Base-by-base conservation (phyloP, 768 basidiomycete genomes). In the Collybia sp. region DNA sequence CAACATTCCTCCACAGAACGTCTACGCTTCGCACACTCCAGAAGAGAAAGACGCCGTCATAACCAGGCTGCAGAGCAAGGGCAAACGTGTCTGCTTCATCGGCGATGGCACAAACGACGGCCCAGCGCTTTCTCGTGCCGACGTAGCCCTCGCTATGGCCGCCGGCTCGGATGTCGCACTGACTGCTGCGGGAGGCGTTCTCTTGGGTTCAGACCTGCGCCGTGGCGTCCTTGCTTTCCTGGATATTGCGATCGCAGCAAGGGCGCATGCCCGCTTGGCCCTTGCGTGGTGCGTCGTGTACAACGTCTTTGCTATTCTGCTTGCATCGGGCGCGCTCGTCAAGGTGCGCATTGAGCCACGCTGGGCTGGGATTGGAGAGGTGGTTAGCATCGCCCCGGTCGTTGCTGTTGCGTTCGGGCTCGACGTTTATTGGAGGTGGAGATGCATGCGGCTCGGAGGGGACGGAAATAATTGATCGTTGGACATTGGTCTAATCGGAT, bases 81-180 rank as follows among this genome's bases (percentile, higher is more conserved):
- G 45, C 13, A 56, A 58, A 8, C 43, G 43, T 17, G 74, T 75
- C 2, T 54, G 67, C 35, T 76, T 76, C 60, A 60, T 71, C 20
- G 72, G 72, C 32, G 79, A 81, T 56, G 79, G 80, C 13, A 67
- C 75, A 18, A 79, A 80, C 58, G 77, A 80, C 56, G 60, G 72
- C 5, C 64, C 66, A 11, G 71, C 78, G 6, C 68, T 81, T 17
- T 70, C 75, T 0, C 72, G 70, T 18, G 77, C 79, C 1, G 75
- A 79, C 48, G 64, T 78, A 12, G 69, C 69, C 17, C 65, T 80
- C 5, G 69, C 71, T 12, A 52, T 64, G 42, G 52, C 56, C 39
- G 50, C 60, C 9, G 65, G 66, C n/a, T 57, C 62, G 31, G 66
- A 59, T 37, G 61, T 67, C 16, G 73, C 77, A 8, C 25, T 25